Evolutionary conservation across 139 green algal species (phyloP), one percentile per base, ranked within the genome.

Genomic region (Tetraselmis striata): DNA sequence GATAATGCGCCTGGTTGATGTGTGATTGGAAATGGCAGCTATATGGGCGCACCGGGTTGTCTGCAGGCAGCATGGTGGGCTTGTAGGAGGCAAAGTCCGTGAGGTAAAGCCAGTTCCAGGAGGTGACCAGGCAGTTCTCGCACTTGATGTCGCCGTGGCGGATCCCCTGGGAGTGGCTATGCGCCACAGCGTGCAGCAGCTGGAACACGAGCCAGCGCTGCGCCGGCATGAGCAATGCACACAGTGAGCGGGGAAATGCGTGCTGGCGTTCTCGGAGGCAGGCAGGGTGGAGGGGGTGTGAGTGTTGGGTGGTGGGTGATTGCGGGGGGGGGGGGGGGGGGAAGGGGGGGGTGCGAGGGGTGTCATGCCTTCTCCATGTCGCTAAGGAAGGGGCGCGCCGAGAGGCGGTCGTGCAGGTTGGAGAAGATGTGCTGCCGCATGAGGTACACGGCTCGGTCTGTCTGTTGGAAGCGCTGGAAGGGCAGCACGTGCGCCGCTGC

Each of bases 131-230:
- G 77, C 95, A 92, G 79, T 99, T 98, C 81, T 98, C 94, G 28
- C 82, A 87, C 90, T 98, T 98, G 78, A 99, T 93, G 86, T 99
- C 96, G 23, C 96, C 96, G 80, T 99, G 96, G 75, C 90, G 94
- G 23, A 98, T 88, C 1, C 92, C 90, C 1, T 59, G 76, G 28
- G 83, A 87, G 79, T 99, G 96, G 28, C 79, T 82, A 77, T 97
- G 91, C 1, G 87, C 88, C 80, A 97, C 28, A 0, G 85, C 94
- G 32, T 94, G 83, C 83, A 98, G 85, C 88, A 98, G 88, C 91
- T 99, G 96, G 85, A 95, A 98, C 0, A 90, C 88, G 22, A 99
- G 88, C 96, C 96, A 99, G 28, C 86, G 85, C 92, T 95, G 90
- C 79, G n/a, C 45, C 45, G 11, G 18, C 11, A 67, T 18, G 58